Evolutionary conservation across 768 basidiomycete genomes (phyloP), one percentile per base, ranked within the genome.

Genomic region (Ramaria sp.): DNA sequence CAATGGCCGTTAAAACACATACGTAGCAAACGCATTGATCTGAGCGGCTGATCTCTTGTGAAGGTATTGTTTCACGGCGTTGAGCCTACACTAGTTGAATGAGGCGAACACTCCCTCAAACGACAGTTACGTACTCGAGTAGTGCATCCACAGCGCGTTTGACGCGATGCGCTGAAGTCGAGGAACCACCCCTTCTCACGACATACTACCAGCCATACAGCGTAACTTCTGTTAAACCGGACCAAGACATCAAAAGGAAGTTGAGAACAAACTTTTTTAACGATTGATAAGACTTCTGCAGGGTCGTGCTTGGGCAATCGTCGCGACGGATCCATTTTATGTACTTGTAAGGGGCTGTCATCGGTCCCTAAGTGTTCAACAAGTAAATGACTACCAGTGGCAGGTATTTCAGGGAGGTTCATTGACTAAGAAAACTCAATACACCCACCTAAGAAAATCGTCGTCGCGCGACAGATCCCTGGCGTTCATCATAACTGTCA

Each of bases 1-100:
- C 28, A 12, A 47, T 27, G 22, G 6, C 25, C 25, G 45, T 27
- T 47, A 24, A 41, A 61, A 57, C 48, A 82, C 88, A 70, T 78
- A 91, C 88, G 88, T 92, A 70, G 88, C 83, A 66, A 91, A 92
- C 52, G 88, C 88, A 71, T 91, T 90, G 66, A 89, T 81, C 73
- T 92, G 88, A 62, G 87, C 83, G 73, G 87, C 83, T 61, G 76
- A 80, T 67, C 85, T 87, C 61, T 70, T 69, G 65, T 79, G 80
- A 66, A 86, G 76, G 68, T 86, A 89, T 65, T 84, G 87, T 59
- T 82, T 82, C 65, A 92, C 80, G 60, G 86, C 70, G 56, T 77
- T 70, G 52, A 92, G 77, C 56, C 88, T 91, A 65, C 57, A 61
- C 57, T 60, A 47, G 20, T 38, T 54, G 60, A 45, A 57, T 43